Evolutionary conservation across 1,139 yeast genomes (phyloP).

Genomic region (Suhomyces yuchorum): DNA sequence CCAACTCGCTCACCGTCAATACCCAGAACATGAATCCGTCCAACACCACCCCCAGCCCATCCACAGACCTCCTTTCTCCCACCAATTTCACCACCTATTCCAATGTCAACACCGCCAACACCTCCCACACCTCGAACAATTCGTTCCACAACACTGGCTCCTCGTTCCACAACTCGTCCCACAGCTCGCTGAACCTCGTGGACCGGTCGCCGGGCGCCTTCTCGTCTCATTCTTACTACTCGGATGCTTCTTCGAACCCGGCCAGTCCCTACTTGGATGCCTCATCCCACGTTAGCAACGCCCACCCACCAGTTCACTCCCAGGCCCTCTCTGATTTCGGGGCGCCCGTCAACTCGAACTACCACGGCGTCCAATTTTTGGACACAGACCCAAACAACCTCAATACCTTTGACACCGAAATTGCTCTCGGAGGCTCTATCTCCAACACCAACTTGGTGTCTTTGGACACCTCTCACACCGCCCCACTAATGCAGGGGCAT

Average conservation of each 20-base stretch:
- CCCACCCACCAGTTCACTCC: constrained; percentile 12
- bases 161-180: constrained; percentile 7
- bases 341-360: not conserved
- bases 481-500: not conserved
- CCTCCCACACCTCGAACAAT: constrained; percentile 3
- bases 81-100: constrained; percentile 9
- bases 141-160: constrained; percentile 5
- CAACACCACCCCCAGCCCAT: constrained; percentile 12
- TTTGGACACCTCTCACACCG: constrained; percentile 1
- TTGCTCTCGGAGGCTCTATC: constrained; percentile 45
- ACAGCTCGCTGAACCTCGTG: constrained; percentile 11
- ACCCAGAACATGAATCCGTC: not conserved
- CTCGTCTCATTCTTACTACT: constrained; percentile 31
- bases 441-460: constrained; percentile 38
- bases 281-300: constrained; percentile 33
- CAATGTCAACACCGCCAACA: constrained; percentile 2
- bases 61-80: constrained; percentile 16
- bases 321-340: constrained; percentile 9
- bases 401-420: constrained; percentile 35
- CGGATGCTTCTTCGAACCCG: constrained; percentile 44
- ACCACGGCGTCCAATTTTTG: constrained; percentile 10
- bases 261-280: constrained; percentile 46
- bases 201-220: constrained; percentile 18
- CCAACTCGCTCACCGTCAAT: constrained; percentile 2
- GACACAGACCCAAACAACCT: constrained; percentile 16